These are phyloP conservation scores for Verticillium longisporum DNA, from an alignment of 2,329 filamentous ascomycete genomes.

Conservation along the genomic window DNA sequence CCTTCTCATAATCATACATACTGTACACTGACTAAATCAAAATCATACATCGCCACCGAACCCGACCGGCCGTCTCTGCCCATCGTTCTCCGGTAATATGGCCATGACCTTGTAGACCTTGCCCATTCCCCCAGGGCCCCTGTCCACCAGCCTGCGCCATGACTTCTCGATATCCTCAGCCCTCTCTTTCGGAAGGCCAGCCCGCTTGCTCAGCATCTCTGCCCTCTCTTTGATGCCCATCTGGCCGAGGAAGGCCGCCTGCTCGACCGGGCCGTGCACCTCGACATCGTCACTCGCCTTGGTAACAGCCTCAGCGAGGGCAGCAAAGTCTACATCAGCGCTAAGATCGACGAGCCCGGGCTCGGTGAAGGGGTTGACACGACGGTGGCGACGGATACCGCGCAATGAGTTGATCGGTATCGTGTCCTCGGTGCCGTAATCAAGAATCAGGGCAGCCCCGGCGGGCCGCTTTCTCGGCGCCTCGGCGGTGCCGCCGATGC, in stretches of 20 bases:
- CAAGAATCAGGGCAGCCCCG: conserved; percentile 88
- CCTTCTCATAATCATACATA: background rate
- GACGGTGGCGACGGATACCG: conserved; percentile 72
- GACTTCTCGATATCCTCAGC: conserved; percentile 60
- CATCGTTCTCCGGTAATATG: conserved; percentile 74
- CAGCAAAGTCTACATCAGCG: conserved; percentile 89
- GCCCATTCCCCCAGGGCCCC: conserved; percentile 81
- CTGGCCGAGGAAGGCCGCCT: conserved; percentile 68
- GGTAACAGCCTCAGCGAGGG: conserved; percentile 75
- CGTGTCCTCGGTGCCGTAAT: conserved; percentile 76
- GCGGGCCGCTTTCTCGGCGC: conserved; percentile 55
- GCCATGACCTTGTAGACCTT: conserved; percentile 91
- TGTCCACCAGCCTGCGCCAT: conserved; percentile 77
- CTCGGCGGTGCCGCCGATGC: conserved; percentile 65
- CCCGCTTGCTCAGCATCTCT: conserved; percentile 52
- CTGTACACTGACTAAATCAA: background rate
- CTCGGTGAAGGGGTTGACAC: conserved; percentile 70
- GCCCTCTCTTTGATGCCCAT: conserved; percentile 83
- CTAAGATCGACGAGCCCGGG: conserved; percentile 83
- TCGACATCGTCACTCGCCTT: conserved; percentile 73
- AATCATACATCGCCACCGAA: conserved; percentile 70
- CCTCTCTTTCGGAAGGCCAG: conserved; percentile 33
- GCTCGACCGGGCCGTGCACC: conserved; percentile 85
- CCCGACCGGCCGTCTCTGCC: conserved; percentile 72
- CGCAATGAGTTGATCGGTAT: conserved; percentile 86